A percentile compares a stretch with the other conserved stretches of the same genome.
These are phyloP conservation scores for Malus hybrid DNA, from an alignment of 331 rosid genomes.

Conservation along the genomic window DNA sequence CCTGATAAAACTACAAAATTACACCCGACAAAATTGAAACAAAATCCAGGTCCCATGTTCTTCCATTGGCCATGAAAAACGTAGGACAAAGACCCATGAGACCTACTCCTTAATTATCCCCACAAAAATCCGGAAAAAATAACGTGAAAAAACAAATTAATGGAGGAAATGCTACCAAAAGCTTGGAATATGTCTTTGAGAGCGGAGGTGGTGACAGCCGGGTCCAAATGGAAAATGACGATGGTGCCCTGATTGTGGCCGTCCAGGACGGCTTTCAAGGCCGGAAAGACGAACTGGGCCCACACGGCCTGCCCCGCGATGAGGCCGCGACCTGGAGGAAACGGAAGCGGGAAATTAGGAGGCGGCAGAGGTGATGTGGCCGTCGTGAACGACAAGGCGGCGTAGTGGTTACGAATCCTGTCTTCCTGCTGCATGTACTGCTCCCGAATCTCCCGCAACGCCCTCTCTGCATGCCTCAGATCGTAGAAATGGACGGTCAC, in stretches of 20 bases:
- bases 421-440: conserved; percentile 58
- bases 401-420: conserved; percentile 40
- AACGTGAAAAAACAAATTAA: not conserved
- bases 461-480: conserved; percentile 61
- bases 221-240: conserved; percentile 42
- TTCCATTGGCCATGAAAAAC: not conserved
- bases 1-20: conserved; percentile 24
- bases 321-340: conserved; percentile 29
- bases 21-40: not conserved
- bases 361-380: not conserved
- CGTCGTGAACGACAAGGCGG: not conserved
- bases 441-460: conserved; percentile 50
- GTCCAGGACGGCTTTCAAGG: conserved; percentile 26
- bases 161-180: conserved; percentile 24
- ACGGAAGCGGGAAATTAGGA: conserved; percentile 9
- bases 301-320: conserved; percentile 33
- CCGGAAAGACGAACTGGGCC: conserved; percentile 47
- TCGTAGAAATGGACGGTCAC: conserved; percentile 80
- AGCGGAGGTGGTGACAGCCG: conserved; percentile 19
- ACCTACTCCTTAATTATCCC: conserved; percentile 37
- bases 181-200: conserved; percentile 32
- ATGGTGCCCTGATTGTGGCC: conserved; percentile 51
- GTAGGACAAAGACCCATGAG: conserved; percentile 30
- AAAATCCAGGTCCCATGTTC: not conserved
- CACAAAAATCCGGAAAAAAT: not conserved